phyloP scores from a whole-genome alignment of 192 early-diverging fungal species.

The Coemansia sp. region DNA sequence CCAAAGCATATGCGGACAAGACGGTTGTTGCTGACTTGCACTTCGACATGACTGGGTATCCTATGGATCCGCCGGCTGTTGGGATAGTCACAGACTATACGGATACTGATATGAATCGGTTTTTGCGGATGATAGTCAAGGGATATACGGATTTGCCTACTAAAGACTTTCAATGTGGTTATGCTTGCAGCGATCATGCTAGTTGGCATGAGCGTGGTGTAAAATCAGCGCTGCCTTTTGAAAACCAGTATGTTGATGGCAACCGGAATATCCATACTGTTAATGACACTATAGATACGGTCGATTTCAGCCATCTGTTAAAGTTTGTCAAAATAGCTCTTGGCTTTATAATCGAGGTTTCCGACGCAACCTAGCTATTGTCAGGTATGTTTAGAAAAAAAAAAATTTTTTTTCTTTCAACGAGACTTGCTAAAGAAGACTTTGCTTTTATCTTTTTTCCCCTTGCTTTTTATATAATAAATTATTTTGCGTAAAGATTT shows the following conservation, averaged over 20 bases:
- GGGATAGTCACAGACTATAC: slow-evolving; percentile 83
- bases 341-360: slow-evolving; percentile 79
- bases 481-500: too few species aligned
- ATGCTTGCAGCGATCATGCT: slow-evolving; percentile 81
- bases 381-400: not conserved
- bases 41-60: slow-evolving; percentile 90
- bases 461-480: too few species aligned
- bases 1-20: slow-evolving; percentile 60
- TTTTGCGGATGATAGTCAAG: slow-evolving; percentile 18
- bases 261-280: slow-evolving; percentile 78
- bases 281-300: slow-evolving; percentile 66
- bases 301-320: slow-evolving; percentile 77
- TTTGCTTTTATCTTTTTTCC: not conserved
- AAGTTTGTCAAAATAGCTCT: slow-evolving; percentile 78
- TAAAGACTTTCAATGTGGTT: slow-evolving; percentile 30
- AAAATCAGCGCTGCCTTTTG: slow-evolving; percentile 77
- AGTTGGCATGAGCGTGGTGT: slow-evolving; percentile 82
- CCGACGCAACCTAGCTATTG: slow-evolving; percentile 12
- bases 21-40: slow-evolving; percentile 80
- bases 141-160: slow-evolving; percentile 31
- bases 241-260: slow-evolving; percentile 61
- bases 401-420: not conserved
- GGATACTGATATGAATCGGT: slow-evolving; percentile 42
- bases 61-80: slow-evolving; percentile 63
- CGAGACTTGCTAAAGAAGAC: not conserved